Percentiles rank a stretch among this genome's conserved stretches.
Conservation (phyloP, 306 rosid species). For the Leucaena leucocephala region DNA sequence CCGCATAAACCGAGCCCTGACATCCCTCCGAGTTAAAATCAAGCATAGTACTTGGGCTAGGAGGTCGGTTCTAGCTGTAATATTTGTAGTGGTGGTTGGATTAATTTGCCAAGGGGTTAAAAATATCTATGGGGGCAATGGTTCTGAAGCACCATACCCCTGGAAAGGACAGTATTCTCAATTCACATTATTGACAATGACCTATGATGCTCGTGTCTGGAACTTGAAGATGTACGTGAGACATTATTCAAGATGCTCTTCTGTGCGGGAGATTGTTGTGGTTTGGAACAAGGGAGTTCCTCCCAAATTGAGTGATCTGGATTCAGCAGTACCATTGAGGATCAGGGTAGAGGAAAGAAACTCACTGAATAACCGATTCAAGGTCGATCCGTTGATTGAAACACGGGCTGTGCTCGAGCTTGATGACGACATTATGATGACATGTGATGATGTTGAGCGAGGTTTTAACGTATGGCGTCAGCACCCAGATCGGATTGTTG, state of each 20-base stretch:
- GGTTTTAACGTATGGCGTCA: constrained; percentile 95
- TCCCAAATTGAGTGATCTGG: constrained; percentile 72
- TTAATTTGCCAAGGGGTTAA: constrained; percentile 77
- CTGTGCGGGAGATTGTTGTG: constrained; percentile 92
- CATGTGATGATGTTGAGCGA: constrained; percentile 89
- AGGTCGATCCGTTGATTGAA: constrained; percentile 65
- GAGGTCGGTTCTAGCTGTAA: constrained; percentile 63
- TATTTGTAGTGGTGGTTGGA: constrained; percentile 64
- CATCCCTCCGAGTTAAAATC: constrained; percentile 63
- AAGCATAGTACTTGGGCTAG: constrained; percentile 76
- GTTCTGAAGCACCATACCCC: constrained; percentile 86
- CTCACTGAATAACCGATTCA: constrained; percentile 90
- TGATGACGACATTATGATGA: constrained; percentile 98
- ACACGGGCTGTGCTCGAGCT: constrained; percentile 97
- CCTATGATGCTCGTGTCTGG: constrained; percentile 96
- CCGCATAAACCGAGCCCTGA: constrained; percentile 74
- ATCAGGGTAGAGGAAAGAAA: constrained; percentile 78
- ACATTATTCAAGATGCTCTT: constrained; percentile 94
- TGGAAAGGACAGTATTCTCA: constrained; percentile 78
- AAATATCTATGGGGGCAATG: constrained; percentile 80
- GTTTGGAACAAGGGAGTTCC: constrained; percentile 99
- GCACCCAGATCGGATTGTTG: constrained; percentile 86
- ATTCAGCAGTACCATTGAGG: constrained; percentile 85
- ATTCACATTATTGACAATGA: constrained; percentile 93
- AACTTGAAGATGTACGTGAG: constrained; percentile 87